Conservation (phyloP, 2,329 filamentous ascomycete genomes). For the Clonostachys rhizophaga region DNA sequence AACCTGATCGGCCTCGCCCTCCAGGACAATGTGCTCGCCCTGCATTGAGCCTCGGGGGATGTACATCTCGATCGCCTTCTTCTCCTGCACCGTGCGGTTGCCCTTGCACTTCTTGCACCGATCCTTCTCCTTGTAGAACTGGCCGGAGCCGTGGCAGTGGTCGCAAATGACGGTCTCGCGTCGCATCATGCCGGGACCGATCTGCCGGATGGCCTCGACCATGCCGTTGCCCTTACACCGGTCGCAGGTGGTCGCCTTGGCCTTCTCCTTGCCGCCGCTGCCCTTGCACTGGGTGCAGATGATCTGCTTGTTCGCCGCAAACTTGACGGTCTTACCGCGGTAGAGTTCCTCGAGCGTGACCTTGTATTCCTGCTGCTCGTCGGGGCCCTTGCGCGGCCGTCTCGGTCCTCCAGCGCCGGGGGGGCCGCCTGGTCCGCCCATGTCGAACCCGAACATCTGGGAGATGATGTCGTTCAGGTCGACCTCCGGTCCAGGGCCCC, state of each 20-base stretch:
- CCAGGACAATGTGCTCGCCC: constrained; percentile 83
- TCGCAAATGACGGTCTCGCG: constrained; percentile 76
- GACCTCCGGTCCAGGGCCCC: constrained; percentile 63
- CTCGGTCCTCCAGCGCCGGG: constrained; percentile 42
- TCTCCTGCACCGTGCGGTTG: constrained; percentile 77
- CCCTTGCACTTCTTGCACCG: constrained; percentile 99
- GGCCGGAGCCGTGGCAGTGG: constrained; percentile 79
- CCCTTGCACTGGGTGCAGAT: constrained; percentile 86
- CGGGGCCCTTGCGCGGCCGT: constrained; percentile 66
- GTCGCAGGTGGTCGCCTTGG: constrained; percentile 77
- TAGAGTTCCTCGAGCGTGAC: constrained; percentile 93
- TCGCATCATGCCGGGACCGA: constrained; percentile 83
- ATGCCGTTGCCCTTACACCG: constrained; percentile 78
- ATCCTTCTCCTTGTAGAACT: constrained; percentile 91
- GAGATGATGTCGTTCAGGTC: constrained; percentile 90
- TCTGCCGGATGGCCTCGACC: constrained; percentile 72
- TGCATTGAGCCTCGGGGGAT: constrained; percentile 84
- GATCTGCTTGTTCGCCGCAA: constrained; percentile 91
- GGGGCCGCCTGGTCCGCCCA: constrained; percentile 40
- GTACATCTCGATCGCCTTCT: constrained; percentile 94
- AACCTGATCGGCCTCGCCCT: constrained; percentile 90
- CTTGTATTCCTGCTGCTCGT: constrained; percentile 88
- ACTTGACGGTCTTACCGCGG: constrained; percentile 97
- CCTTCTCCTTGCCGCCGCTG: constrained; percentile 84
- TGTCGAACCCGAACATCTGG: constrained; percentile 84